Percentiles rank a stretch among this genome's conserved stretches.
These are phyloP conservation scores for Colletotrichum tropicicola DNA, from an alignment of 2,329 filamentous ascomycete species.

Conservation along the genomic window DNA sequence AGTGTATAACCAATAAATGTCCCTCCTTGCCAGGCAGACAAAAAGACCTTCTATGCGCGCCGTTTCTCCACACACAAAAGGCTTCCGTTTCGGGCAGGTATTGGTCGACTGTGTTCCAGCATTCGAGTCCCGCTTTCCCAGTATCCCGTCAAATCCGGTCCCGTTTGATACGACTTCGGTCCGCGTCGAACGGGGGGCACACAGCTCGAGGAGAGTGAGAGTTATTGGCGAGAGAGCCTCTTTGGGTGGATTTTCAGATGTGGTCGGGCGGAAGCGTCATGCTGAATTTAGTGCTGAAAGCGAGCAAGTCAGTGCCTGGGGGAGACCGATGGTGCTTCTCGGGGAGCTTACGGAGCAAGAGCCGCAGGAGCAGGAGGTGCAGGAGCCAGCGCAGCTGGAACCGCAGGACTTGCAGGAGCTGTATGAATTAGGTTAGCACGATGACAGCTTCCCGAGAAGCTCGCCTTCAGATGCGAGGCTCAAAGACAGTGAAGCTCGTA, in stretches of 20 bases:
- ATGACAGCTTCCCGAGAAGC: not conserved
- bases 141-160: slow-evolving; percentile 6
- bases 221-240: slow-evolving; percentile 20
- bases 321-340: too few relatives aligned
- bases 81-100: not conserved
- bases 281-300: slow-evolving; percentile 23
- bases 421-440: not conserved
- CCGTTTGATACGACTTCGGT: slow-evolving; percentile 11
- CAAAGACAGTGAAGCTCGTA: not conserved
- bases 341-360: slow-evolving; percentile 28
- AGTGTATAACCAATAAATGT: not conserved
- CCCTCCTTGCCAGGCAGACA: not conserved
- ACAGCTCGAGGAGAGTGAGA: slow-evolving; percentile 8
- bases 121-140: not conserved
- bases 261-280: slow-evolving; percentile 4
- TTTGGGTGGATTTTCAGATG: not conserved
- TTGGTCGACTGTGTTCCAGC: not conserved
- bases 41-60: not conserved
- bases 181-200: slow-evolving; percentile 24
- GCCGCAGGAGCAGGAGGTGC: slow-evolving; percentile 29
- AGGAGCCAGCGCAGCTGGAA: slow-evolving; percentile 29
- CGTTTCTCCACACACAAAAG: not conserved
- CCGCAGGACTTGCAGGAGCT: slow-evolving; percentile 33
- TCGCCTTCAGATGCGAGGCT: not conserved
- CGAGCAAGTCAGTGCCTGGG: not conserved